A percentile compares a stretch with the other conserved stretches of the same genome.
These are phyloP conservation scores for Yarrowia alimentaria DNA, from an alignment of 805 yeast species.

Conservation along the genomic window DNA sequence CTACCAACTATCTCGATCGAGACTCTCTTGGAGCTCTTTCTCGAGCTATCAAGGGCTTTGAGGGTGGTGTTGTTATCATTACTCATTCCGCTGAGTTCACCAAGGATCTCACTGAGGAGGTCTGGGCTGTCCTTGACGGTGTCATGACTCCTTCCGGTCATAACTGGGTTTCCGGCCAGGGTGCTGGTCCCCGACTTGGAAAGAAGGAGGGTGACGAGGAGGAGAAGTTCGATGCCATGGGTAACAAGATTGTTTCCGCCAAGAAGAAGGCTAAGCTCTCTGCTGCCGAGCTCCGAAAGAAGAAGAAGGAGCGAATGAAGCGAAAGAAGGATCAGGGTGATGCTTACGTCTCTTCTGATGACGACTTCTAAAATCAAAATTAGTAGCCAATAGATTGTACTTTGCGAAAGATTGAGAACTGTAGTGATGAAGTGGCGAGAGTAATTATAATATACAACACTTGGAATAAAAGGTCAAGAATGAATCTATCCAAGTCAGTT, in stretches of 20 bases:
- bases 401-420: not conserved
- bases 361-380: conserved; percentile 56
- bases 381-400: conserved; percentile 27
- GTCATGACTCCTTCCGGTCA: conserved; percentile 99
- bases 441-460: too few relatives aligned
- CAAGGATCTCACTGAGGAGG: conserved; percentile 98
- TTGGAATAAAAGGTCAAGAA: too few relatives aligned
- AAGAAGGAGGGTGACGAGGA: conserved; percentile 94
- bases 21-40: conserved; percentile 99
- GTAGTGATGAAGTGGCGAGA: too few relatives aligned
- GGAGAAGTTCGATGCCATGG: conserved; percentile 99
- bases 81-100: conserved; percentile 99
- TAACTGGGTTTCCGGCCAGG: conserved; percentile 99
- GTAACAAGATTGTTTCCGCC: conserved; percentile 96
- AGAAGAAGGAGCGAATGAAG: conserved; percentile 99
- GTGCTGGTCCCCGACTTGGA: conserved; percentile 99
- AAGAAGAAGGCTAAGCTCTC: conserved; percentile 97
- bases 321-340: conserved; percentile 99
- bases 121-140: conserved; percentile 99
- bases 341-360: conserved; percentile 97
- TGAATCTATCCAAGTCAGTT: too few relatives aligned
- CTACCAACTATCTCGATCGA: conserved; percentile 98
- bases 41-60: conserved; percentile 97
- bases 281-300: conserved; percentile 99
- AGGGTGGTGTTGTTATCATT: conserved; percentile 99